phyloP scores from a whole-genome alignment of 208 protist species.

The Giardia muris region DNA sequence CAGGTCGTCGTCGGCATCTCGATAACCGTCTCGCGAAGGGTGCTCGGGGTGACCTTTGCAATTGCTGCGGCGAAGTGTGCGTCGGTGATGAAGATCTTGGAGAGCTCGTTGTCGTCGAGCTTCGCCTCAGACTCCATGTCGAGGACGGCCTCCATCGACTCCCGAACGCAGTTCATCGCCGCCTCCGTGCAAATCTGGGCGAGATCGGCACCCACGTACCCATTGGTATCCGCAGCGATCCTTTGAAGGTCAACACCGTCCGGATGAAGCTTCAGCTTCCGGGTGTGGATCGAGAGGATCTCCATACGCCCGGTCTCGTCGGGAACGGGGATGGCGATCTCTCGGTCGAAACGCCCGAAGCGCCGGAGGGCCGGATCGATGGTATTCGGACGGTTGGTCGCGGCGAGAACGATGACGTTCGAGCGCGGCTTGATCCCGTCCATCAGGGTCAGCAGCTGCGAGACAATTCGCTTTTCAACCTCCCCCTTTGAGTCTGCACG shows the following conservation, averaged over 20 bases:
- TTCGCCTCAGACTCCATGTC: constrained; percentile 92
- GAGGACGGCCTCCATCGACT: constrained; percentile 95
- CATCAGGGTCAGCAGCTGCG: constrained; percentile 99
- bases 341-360: constrained; percentile 98
- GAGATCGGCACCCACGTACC: constrained; percentile 45
- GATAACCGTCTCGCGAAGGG: constrained; percentile 91
- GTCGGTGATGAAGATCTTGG: constrained; percentile 85
- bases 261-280: constrained; percentile 98
- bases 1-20: constrained; percentile 95
- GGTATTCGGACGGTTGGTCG: constrained; percentile 96
- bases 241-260: constrained; percentile 39
- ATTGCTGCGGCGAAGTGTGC: constrained; percentile 92
- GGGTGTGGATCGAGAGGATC: constrained; percentile 98
- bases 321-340: constrained; percentile 99
- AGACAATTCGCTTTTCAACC: constrained; percentile 98
- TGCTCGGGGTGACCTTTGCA: constrained; percentile 81
- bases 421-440: constrained; percentile 92
- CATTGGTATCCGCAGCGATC: constrained; percentile 41
- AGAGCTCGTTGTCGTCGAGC: constrained; percentile 67
- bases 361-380: constrained; percentile 94
- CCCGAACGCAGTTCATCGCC: constrained; percentile 91
- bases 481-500: constrained; percentile 95
- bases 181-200: constrained; percentile 96
- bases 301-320: constrained; percentile 92
- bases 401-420: constrained; percentile 96